Conservation (phyloP, 2,329 filamentous ascomycete species). For the Aspergillus carbonarius region DNA sequence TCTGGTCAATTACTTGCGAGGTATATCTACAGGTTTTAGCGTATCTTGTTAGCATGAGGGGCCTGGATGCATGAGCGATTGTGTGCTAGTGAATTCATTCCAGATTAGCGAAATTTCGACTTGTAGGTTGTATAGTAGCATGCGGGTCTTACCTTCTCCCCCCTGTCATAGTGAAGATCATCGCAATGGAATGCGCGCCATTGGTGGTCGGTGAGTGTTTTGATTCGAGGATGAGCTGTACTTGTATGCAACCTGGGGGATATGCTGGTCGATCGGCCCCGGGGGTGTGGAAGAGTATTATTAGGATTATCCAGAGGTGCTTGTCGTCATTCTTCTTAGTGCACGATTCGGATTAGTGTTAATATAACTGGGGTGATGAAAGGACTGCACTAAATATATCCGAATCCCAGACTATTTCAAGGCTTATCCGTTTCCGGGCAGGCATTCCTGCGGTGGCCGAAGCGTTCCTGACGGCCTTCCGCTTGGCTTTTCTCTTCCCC, state of each 20-base stretch:
- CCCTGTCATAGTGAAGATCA: not conserved
- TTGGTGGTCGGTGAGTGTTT: not conserved
- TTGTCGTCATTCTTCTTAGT: no score
- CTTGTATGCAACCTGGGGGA: no score
- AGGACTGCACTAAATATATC: not conserved
- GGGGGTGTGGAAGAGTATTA: no score
- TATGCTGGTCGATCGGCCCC: no score
- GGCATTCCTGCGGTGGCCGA: not conserved
- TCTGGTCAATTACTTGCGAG: not conserved
- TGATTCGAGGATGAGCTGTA: not conserved
- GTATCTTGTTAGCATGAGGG: not conserved
- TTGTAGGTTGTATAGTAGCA: not conserved
- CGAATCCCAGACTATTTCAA: not conserved
- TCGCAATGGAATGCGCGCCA: not conserved
- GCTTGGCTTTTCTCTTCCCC: not conserved
- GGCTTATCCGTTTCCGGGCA: constrained; percentile 5
- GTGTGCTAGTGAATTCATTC: not conserved
- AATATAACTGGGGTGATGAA: no score
- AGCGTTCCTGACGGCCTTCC: not conserved
- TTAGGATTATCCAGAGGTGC: no score
- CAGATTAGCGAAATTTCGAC: not conserved
- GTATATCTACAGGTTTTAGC: not conserved
- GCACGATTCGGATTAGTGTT: no score
- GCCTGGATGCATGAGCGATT: constrained; percentile 2
- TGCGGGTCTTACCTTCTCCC: not conserved